Evolutionary conservation across 257 asterid genomes (phyloP), one percentile per base, ranked within the genome.

Genomic region (Petunia axillaris): DNA sequence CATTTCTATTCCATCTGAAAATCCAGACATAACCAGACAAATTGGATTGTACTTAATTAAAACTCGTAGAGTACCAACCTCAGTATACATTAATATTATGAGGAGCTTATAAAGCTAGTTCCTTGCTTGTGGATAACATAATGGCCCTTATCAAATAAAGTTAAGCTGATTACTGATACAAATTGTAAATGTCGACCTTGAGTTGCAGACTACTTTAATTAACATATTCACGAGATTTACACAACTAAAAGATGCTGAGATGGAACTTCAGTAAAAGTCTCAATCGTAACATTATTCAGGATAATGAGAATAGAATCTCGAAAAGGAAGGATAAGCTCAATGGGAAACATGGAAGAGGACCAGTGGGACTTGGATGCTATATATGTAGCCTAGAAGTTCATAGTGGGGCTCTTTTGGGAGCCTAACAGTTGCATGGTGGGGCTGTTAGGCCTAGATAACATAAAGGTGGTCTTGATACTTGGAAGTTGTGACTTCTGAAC

Each of bases 381-480:
- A 73, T 60, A 50, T 50, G 77, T 36, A 73, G 62, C 78, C 78
- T 35, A 50, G 78, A 35, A 73, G 62, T 73, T 73, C 62, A 73
- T 50, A 73, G 78, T 73, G 78, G 62, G 13, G 78, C 50, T 73
- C 50, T 46, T 73, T 73, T 73, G 13, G 78, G 78, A 35, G 62
- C 62, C 78, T 50, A 11, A 50, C 62, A 73, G 78, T 73, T 73
- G 48, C 6, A 14, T 4, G 36, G 78, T 73, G 62, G 77, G 81
- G 80, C 39, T 62, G 58, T 57, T 13, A 71, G 80, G 55, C 75
- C 79, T 37, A 36, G 82, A 57, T 77, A 59, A 46, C 38, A 66
- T 44, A 80, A 57, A 65, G 79, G 73, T 76, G 84, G 75, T 10
- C 16, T 82, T 58, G 64, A 71, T 67, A 25, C 60, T 48, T 35